Percentiles rank a stretch among this genome's conserved stretches.
phyloP scores from a whole-genome alignment of 352 stramenopile species.

The Phytophthora meadii region DNA sequence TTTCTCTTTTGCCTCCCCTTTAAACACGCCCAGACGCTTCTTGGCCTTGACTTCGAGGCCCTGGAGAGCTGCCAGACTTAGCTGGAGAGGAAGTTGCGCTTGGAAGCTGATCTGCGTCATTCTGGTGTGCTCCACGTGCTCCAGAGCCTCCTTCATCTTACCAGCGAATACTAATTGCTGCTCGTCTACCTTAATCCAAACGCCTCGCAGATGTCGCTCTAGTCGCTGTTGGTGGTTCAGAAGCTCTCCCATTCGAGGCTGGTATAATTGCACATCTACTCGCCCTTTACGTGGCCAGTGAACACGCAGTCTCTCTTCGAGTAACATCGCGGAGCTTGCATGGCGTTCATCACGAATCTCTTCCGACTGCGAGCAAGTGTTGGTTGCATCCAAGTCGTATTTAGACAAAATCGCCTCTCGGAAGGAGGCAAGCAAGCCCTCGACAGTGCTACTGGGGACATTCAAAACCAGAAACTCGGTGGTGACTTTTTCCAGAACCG shows the following conservation, averaged over 20 bases:
- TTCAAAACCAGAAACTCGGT: constrained; percentile 46
- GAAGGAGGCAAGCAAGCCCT: constrained; percentile 41
- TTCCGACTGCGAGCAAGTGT: constrained; percentile 30
- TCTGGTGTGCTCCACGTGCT: constrained; percentile 44
- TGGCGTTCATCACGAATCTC: constrained; percentile 47
- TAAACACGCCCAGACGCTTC: constrained; percentile 60
- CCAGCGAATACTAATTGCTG: constrained; percentile 63
- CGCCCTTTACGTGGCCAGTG: constrained; percentile 89
- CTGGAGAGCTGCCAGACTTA: constrained; percentile 83
- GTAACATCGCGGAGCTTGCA: constrained; percentile 42
- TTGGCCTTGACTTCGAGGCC: constrained; percentile 87
- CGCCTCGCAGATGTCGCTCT: constrained; percentile 66
- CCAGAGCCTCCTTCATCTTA: constrained; percentile 32
- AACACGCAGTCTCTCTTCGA: constrained; percentile 88
- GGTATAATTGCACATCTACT: constrained; percentile 86
- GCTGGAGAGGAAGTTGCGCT: constrained; percentile 72
- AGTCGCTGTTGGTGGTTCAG: constrained; percentile 77
- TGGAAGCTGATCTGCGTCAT: constrained; percentile 62
- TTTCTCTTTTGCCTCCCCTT: constrained; percentile 39
- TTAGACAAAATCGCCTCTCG: constrained; percentile 52
- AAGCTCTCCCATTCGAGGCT: constrained; percentile 87
- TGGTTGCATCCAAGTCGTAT: constrained; percentile 43
- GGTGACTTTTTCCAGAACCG: constrained; percentile 34
- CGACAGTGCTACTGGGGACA: constrained; percentile 29
- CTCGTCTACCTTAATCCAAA: constrained; percentile 58